Evolutionary conservation across 2,329 filamentous ascomycete species (phyloP).

Genomic region (Tolypocladium inflatum): DNA sequence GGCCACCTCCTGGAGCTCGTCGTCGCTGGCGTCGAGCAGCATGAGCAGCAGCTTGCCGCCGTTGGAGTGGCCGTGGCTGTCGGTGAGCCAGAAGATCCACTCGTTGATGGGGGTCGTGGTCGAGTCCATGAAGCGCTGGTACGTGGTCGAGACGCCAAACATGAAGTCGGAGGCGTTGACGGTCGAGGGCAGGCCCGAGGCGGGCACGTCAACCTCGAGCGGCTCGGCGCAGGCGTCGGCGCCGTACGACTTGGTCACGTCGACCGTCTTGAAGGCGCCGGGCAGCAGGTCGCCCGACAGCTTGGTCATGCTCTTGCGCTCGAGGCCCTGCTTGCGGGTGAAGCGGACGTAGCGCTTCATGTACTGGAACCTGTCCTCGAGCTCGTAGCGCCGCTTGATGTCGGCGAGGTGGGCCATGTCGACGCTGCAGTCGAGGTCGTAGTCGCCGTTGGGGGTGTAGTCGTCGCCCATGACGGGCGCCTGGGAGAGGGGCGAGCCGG

Average conservation of each 20-base stretch:
- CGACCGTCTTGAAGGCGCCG: slow-evolving; percentile 36
- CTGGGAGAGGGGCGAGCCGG: slow-evolving; percentile 8
- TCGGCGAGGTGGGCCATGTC: slow-evolving; percentile 35
- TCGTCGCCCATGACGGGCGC: slow-evolving; percentile 6
- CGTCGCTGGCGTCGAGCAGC: slow-evolving; percentile 41
- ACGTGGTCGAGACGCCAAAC: slow-evolving; percentile 51
- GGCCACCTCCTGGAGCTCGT: slow-evolving; percentile 39
- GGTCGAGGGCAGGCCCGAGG: slow-evolving; percentile 37
- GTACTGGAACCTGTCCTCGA: slow-evolving; percentile 44
- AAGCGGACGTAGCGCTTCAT: slow-evolving; percentile 45
- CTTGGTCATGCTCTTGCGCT: slow-evolving; percentile 41
- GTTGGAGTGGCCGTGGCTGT: slow-evolving; percentile 44
- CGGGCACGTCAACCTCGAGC: slow-evolving; percentile 39
- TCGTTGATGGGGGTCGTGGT: slow-evolving; percentile 44
- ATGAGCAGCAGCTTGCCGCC: slow-evolving; percentile 46
- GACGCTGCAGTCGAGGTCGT: slow-evolving; percentile 39
- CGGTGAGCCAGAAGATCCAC: slow-evolving; percentile 52
- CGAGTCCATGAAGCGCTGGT: slow-evolving; percentile 41
- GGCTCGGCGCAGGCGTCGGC: slow-evolving; percentile 34
- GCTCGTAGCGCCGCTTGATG: slow-evolving; percentile 35
- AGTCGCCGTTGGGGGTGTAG: slow-evolving; percentile 9
- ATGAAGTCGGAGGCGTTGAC: slow-evolving; percentile 48
- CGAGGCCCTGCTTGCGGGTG: slow-evolving; percentile 34
- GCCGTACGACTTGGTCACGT: slow-evolving; percentile 31
- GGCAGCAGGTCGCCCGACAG: slow-evolving; percentile 37